Evolutionary conservation across 2,329 filamentous ascomycete genomes (phyloP).

Genomic region (Endothia cerciana): DNA sequence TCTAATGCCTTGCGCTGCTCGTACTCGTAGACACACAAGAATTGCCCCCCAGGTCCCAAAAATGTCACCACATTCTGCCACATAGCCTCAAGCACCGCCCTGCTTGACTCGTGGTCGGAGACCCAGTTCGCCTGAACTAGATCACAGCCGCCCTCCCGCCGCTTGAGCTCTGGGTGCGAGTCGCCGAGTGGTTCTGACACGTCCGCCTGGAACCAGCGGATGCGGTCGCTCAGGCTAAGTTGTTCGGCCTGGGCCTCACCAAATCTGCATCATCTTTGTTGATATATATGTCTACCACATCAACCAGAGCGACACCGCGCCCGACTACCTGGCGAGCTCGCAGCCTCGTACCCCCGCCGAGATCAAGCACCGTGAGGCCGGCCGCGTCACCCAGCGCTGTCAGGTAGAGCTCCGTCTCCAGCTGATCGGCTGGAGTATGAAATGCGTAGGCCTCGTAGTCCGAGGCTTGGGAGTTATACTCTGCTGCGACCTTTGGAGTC

Average conservation of each 20-base stretch:
- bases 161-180: slow-evolving; percentile 17
- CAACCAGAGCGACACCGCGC: slow-evolving; percentile 34
- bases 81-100: slow-evolving; percentile 29
- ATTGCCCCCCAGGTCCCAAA: slow-evolving; percentile 30
- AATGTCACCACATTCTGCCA: slow-evolving; percentile 24
- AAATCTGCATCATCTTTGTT: slow-evolving; percentile 33
- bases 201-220: slow-evolving; percentile 29
- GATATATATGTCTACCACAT: slow-evolving; percentile 39
- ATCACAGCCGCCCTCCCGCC: slow-evolving; percentile 26
- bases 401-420: slow-evolving; percentile 30
- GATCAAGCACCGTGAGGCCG: slow-evolving; percentile 36
- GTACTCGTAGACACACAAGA: slow-evolving; percentile 7
- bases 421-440: slow-evolving; percentile 13
- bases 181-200: slow-evolving; percentile 24
- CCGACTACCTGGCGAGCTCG: slow-evolving; percentile 35
- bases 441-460: slow-evolving; percentile 12
- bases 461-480: not conserved
- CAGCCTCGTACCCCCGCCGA: slow-evolving; percentile 38
- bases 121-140: slow-evolving; percentile 32
- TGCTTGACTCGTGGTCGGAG: slow-evolving; percentile 28
- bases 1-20: not conserved
- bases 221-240: slow-evolving; percentile 17
- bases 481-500: not conserved
- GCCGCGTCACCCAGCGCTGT: slow-evolving; percentile 34
- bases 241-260: not conserved